Evolutionary conservation across 805 yeast species (phyloP).

Genomic region (Barnettozyma wickerhamii): DNA sequence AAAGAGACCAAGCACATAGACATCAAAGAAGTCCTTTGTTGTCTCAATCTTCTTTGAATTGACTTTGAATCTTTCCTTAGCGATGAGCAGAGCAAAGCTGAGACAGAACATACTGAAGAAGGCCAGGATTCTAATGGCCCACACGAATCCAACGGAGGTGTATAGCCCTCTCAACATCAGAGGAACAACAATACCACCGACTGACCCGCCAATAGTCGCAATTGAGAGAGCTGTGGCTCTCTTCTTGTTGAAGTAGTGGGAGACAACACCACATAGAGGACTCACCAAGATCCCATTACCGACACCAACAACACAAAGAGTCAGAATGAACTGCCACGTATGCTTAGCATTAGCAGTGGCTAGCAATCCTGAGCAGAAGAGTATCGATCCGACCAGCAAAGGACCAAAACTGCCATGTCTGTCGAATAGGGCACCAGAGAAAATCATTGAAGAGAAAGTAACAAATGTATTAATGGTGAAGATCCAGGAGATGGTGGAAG

Average conservation of each 20-base stretch:
- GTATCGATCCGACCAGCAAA: slow-evolving; percentile 45
- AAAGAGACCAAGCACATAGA: slow-evolving; percentile 29
- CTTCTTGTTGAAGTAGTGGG: slow-evolving; percentile 60
- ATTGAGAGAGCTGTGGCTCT: slow-evolving; percentile 54
- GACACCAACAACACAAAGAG: slow-evolving; percentile 54
- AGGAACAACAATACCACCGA: slow-evolving; percentile 56
- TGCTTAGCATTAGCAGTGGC: slow-evolving; percentile 50
- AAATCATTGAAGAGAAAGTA: slow-evolving; percentile 49
- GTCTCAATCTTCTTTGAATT: slow-evolving; percentile 15
- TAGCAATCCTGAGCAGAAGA: slow-evolving; percentile 50
- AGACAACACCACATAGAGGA: slow-evolving; percentile 56
- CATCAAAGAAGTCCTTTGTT: slow-evolving; percentile 12
- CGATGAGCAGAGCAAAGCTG: slow-evolving; percentile 31
- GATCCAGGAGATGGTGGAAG: slow-evolving; percentile 60
- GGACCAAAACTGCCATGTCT: slow-evolving; percentile 94
- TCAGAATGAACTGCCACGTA: slow-evolving; percentile 57
- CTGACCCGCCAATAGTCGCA: slow-evolving; percentile 50
- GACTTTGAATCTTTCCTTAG: slow-evolving; percentile 35
- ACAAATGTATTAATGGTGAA: slow-evolving; percentile 57
- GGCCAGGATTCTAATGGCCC: slow-evolving; percentile 57
- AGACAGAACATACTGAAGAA: slow-evolving; percentile 41
- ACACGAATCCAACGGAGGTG: slow-evolving; percentile 46
- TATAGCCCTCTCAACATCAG: slow-evolving; percentile 48
- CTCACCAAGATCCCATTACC: slow-evolving; percentile 59
- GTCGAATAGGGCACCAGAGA: slow-evolving; percentile 62